Evolutionary conservation across 2,329 filamentous ascomycete genomes (phyloP).

Genomic region (Geosmithia morbida): DNA sequence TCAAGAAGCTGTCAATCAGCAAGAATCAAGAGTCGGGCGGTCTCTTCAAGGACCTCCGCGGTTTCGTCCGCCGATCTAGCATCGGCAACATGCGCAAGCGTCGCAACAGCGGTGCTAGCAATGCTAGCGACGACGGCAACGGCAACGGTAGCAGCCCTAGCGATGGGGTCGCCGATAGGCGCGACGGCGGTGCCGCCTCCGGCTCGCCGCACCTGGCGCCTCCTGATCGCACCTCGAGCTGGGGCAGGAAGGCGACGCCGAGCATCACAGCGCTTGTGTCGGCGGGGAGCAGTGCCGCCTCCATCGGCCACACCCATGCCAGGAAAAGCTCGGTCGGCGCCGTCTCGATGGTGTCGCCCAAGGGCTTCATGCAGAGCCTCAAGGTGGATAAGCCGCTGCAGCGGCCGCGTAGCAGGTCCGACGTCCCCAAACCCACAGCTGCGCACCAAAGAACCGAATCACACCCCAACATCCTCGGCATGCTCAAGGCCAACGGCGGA

Average conservation of each 20-base stretch:
- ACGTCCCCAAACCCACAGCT: constrained; percentile 25
- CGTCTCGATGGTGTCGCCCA: constrained; percentile 17
- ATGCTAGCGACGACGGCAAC: constrained; percentile 4
- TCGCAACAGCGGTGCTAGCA: constrained; percentile 16
- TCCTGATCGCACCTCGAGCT: constrained; percentile 34
- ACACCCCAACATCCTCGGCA: constrained; percentile 29
- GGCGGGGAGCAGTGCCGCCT: constrained; percentile 38
- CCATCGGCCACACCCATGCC: constrained; percentile 40
- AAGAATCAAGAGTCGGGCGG: constrained; percentile 31
- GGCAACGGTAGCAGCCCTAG: constrained; percentile 20
- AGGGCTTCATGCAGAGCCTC: constrained; percentile 8
- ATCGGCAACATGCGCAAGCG: constrained; percentile 29
- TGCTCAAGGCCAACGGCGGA: constrained; percentile 38
- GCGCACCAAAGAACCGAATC: constrained; percentile 15
- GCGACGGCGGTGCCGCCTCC: constrained; percentile 17
- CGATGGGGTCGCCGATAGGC: constrained; percentile 15
- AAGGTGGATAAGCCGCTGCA: constrained; percentile 33
- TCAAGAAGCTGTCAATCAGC: constrained; percentile 47
- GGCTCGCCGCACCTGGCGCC: constrained; percentile 27
- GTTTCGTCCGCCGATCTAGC: constrained; percentile 35
- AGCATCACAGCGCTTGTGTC: constrained; percentile 42
- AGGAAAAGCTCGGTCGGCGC: constrained; percentile 47
- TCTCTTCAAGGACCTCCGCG: constrained; percentile 32
- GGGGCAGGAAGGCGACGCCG: constrained; percentile 35
- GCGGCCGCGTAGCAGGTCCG: constrained; percentile 41